Evolutionary conservation across 148 eudicot genomes (phyloP).

Genomic region (Tetragonia tetragonoides): DNA sequence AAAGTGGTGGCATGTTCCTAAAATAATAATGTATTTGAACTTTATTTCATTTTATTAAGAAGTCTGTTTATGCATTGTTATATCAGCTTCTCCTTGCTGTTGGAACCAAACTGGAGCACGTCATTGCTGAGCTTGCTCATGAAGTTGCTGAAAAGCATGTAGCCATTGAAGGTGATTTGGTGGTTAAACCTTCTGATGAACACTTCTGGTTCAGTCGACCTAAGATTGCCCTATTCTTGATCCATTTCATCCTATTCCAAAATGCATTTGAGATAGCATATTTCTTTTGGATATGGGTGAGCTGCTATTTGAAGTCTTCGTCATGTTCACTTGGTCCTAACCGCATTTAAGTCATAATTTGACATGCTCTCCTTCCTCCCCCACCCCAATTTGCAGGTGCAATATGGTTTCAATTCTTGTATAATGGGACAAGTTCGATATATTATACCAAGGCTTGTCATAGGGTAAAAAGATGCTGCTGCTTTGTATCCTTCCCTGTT

Average conservation of each 20-base stretch:
- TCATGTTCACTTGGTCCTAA: neutral
- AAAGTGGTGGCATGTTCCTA: neutral
- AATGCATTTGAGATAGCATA: constrained; percentile 78
- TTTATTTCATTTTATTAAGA: neutral
- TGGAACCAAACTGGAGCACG: constrained; percentile 80
- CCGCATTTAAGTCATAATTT: neutral
- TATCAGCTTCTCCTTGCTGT: constrained; percentile 66
- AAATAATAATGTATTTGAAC: too few relatives aligned
- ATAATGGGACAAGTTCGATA: constrained; percentile 64
- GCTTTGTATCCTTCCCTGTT: neutral
- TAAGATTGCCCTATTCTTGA: constrained; percentile 48
- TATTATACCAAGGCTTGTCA: constrained; percentile 62
- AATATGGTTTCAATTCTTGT: constrained; percentile 66
- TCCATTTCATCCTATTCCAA: constrained; percentile 73
- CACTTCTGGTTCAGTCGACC: constrained; percentile 80
- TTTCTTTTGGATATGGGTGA: constrained; percentile 90
- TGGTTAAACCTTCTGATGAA: constrained; percentile 71
- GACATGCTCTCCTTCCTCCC: neutral
- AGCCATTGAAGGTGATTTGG: constrained; percentile 63
- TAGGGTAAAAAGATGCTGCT: constrained; percentile 42
- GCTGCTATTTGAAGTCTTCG: constrained; percentile 5
- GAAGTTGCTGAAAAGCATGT: constrained; percentile 76
- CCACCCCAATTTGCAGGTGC: constrained; percentile 33
- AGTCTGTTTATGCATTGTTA: neutral
- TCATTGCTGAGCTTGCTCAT: constrained; percentile 56